Evolutionary conservation across 441 rosid species (phyloP), one percentile per base, ranked within the genome.

Genomic region (Brassica hybrid): DNA sequence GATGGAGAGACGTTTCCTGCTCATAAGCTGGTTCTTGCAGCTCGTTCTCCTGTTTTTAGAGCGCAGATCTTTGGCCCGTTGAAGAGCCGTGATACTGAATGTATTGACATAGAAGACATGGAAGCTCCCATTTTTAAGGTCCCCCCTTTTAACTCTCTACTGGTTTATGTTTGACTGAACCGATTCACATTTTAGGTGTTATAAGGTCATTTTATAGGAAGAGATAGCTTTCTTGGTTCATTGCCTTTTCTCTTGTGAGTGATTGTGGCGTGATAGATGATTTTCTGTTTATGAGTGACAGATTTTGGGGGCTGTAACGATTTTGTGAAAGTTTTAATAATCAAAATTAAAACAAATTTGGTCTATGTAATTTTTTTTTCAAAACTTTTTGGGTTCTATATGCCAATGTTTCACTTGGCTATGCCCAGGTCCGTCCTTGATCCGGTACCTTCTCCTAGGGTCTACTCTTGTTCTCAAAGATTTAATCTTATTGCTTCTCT

Each of bases 41-140:
- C 97, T 7, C 92, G 99, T 6, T 96, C 99, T 19, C 97, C 98
- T 27, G 98, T 96, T 43, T 96, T 96, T 77, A 90, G 88, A 79
- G 99, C 98, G 13, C 99, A 96, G 76, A 93, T 96, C 72, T 92
- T 85, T 86, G 98, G 99, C 81, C 99, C 99, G 38, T 89, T 96
- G 94, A 96, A 86, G 78, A 96, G 84, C 82, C 88, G 77, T 16
- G 88, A 92, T 65, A 96, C 97, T 9, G 69, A 58, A 63, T 74
- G 62, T 67, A 91, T 96, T 62, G 82, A 80, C 85, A 83, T 96
- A 73, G 96, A 90, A 85, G 99, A 96, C 80, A 88, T 96, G 79
- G 92, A 88, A 83, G 84, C 95, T 34, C 88, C 92, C 0, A 88
- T 91, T 72, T 94, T 96, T 69, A 96, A 96, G 98, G 98, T 80